Percentiles rank a stretch among this genome's conserved stretches.
phyloP scores from a whole-genome alignment of 495 filamentous ascomycete species.

The Penicillium waksmanii region DNA sequence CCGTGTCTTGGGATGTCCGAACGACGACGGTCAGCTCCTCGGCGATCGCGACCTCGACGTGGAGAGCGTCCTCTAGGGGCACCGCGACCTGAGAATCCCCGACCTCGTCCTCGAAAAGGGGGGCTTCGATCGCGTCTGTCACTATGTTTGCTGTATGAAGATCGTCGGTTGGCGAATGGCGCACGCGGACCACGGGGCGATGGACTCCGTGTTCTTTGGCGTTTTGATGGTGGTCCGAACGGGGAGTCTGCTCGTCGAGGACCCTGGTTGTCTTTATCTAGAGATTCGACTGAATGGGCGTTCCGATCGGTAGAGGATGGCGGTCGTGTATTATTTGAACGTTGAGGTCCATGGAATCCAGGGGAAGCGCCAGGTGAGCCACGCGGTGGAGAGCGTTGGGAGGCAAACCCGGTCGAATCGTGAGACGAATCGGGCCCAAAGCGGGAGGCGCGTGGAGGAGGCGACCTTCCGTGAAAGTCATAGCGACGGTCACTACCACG shows the following conservation, averaged over 20 bases:
- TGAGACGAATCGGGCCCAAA: conserved; percentile 36
- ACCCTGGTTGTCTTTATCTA: conserved; percentile 27
- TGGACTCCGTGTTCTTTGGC: conserved; percentile 52
- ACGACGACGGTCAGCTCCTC: conserved; percentile 36
- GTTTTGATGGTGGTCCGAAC: conserved; percentile 41
- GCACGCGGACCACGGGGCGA: conserved; percentile 39
- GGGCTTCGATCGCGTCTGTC: conserved; percentile 40
- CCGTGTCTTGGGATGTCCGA: conserved; percentile 27
- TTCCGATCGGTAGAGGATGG: conserved; percentile 27
- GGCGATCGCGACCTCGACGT: conserved; percentile 41
- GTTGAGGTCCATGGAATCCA: conserved; percentile 18
- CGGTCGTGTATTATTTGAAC: conserved; percentile 16
- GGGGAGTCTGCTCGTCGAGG: conserved; percentile 38
- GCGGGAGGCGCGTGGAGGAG: conserved; percentile 40
- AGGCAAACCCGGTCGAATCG: conserved; percentile 35
- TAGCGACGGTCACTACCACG: conserved; percentile 37
- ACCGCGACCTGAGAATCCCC: conserved; percentile 37
- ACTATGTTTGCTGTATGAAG: conserved; percentile 29
- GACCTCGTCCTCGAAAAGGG: conserved; percentile 32
- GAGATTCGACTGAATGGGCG: conserved; percentile 16
- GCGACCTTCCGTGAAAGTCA: conserved; percentile 39
- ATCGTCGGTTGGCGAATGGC: conserved; percentile 27
- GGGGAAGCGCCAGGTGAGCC: conserved; percentile 36
- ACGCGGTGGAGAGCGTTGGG: conserved; percentile 34
- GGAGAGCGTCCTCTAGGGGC: conserved; percentile 38